Conservation (phyloP, 176 grass and related monocot species). For the Rhynchospora tenuis region DNA sequence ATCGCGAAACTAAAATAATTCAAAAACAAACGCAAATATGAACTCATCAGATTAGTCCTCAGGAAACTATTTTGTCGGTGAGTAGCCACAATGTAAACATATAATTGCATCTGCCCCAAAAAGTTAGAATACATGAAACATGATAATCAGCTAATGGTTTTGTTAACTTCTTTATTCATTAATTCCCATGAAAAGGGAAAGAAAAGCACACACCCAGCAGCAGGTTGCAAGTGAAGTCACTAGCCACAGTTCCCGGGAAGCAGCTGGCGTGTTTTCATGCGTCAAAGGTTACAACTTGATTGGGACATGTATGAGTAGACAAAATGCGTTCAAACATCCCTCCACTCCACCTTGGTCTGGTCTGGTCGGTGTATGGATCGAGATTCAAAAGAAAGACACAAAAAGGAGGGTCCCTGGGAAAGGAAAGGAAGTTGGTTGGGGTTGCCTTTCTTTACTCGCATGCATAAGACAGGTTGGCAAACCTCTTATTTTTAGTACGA, state of each 20-base stretch:
- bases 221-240: background rate
- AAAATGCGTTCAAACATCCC: background rate
- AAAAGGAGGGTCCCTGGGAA: background rate
- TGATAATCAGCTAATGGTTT: background rate
- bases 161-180: background rate
- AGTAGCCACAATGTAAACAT: background rate
- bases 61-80: background rate
- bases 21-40: background rate
- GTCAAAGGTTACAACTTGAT: background rate
- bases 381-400: background rate
- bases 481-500: background rate
- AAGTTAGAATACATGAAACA: no score
- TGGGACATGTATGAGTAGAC: background rate
- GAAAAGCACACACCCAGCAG: background rate
- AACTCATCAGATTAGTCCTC: background rate
- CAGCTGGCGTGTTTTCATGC: conserved; percentile 15
- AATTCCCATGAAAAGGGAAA: conserved; percentile 10
- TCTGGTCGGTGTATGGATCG: conserved; percentile 21
- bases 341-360: no score
- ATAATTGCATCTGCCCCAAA: no score
- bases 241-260: conserved; percentile 8
- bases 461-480: conserved; percentile 12
- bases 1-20: background rate
- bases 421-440: background rate
- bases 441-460: background rate